Evolutionary conservation across 371 early-diverging fungal species (phyloP).

Genomic region (Mycotypha africana): DNA sequence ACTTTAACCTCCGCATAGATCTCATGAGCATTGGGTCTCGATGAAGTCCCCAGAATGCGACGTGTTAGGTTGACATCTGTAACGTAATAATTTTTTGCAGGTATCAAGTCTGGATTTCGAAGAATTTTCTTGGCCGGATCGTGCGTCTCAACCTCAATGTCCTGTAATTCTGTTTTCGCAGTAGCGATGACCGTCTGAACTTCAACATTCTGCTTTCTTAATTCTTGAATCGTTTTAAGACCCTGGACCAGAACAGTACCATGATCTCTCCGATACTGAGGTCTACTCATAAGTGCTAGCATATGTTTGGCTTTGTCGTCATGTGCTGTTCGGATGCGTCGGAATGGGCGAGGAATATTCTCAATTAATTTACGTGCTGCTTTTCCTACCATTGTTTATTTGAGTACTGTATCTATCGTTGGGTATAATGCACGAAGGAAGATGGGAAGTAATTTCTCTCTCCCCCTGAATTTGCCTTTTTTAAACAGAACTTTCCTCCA

Average conservation of each 20-base stretch:
- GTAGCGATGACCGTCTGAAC: constrained; percentile 27
- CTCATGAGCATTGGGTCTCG: constrained; percentile 39
- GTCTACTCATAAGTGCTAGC: constrained; percentile 28
- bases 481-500: no score
- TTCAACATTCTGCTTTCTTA: constrained; percentile 21
- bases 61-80: constrained; percentile 37
- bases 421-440: no score
- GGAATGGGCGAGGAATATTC: constrained; percentile 9
- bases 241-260: constrained; percentile 33
- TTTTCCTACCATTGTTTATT: no score
- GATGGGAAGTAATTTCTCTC: no score
- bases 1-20: constrained; percentile 39
- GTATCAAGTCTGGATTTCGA: constrained; percentile 24
- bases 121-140: constrained; percentile 28
- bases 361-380: background rate
- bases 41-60: constrained; percentile 42
- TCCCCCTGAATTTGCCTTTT: no score
- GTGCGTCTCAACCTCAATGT: constrained; percentile 25
- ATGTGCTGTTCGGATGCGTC: constrained; percentile 18
- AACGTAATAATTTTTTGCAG: constrained; percentile 29
- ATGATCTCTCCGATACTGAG: constrained; percentile 26
- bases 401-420: no score
- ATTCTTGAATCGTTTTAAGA: constrained; percentile 24
- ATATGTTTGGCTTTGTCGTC: constrained; percentile 23
- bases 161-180: constrained; percentile 21